Evolutionary conservation across 139 green algal species (phyloP), one percentile per base, ranked within the genome.

Genomic region (Dunaliella sp.): DNA sequence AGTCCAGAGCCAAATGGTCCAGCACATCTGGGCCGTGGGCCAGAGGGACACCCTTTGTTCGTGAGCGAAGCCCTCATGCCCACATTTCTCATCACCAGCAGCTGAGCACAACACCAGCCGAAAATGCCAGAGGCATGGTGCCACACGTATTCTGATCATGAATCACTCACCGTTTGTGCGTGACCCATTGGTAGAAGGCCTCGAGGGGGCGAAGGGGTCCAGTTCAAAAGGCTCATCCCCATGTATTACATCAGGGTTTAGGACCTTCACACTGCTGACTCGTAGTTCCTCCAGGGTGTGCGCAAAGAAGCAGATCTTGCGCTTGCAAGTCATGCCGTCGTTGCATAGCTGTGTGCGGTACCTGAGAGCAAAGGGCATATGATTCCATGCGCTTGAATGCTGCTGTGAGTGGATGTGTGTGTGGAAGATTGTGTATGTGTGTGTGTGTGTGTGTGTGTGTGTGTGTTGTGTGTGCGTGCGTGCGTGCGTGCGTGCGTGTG

Each of bases 281-380:
- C 95, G 88, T 30, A 97, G 89, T 90, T 97, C 91, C 31, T 95
- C 88, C 26, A 93, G 87, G 21, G 87, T 92, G 89, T 98, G 95
- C 0, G 94, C 94, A 83, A 98, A 98, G 91, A 98, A 98, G 89
- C 95, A 98, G 32, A 97, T 93, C 75, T 93, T 93, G 31, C 95
- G 91, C 34, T 84, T 86, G 92, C 95, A 97, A 57, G 75, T 77
- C 36, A 84, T 80, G 34, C 95, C 95, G 80, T 96, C 92, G 84
- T 94, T 97, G 93, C 97, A 99, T 30, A 99, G 93, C 91, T 98
- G 95, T 21, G 95, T 98, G 85, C 96, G 91, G 82, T 98, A 98
- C 84, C 94, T 89, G 75, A 32, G n/a, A n/a, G n/a, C n/a, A n/a
- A n/a, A n/a, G n/a, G n/a, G n/a, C n/a, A n/a, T n/a, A 76, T 32